Conservation (phyloP, 192 early-diverging fungal species). For the Powellomyces hirtus region DNA sequence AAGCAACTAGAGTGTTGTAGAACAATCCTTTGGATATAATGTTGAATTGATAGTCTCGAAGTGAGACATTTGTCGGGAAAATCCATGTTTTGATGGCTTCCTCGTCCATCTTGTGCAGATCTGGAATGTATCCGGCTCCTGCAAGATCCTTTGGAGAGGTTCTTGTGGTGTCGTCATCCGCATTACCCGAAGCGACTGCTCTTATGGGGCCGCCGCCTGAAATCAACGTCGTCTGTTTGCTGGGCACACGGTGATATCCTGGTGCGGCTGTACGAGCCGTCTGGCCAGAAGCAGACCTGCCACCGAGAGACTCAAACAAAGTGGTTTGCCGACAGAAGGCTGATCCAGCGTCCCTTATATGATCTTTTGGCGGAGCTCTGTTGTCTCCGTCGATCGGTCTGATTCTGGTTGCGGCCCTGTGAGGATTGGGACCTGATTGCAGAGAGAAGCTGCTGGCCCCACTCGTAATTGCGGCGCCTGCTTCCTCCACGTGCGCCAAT, state of each 20-base stretch:
- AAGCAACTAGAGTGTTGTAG: slow-evolving; percentile 81
- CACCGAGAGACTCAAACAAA: neutral
- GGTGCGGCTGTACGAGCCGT: no score
- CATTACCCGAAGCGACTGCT: no score
- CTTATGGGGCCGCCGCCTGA: neutral
- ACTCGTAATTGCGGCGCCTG: no score
- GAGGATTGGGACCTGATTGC: no score
- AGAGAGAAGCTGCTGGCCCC: no score
- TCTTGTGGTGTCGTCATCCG: no score
- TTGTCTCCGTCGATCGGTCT: no score
- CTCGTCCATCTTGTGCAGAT: slow-evolving; percentile 47
- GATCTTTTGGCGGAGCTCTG: no score
- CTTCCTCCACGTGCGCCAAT: neutral
- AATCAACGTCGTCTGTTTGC: neutral
- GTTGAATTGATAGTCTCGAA: slow-evolving; percentile 85
- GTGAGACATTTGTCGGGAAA: slow-evolving; percentile 69
- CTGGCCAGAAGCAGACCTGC: no score
- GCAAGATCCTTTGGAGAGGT: neutral
- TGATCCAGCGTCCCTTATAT: neutral
- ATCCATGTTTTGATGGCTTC: slow-evolving; percentile 62
- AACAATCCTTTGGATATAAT: slow-evolving; percentile 75
- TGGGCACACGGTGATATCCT: no score
- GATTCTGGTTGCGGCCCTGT: no score
- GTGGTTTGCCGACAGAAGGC: neutral
- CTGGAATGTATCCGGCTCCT: neutral